Evolutionary conservation across 2,329 filamentous ascomycete species (phyloP).

Genomic region (Neonectria sp.): DNA sequence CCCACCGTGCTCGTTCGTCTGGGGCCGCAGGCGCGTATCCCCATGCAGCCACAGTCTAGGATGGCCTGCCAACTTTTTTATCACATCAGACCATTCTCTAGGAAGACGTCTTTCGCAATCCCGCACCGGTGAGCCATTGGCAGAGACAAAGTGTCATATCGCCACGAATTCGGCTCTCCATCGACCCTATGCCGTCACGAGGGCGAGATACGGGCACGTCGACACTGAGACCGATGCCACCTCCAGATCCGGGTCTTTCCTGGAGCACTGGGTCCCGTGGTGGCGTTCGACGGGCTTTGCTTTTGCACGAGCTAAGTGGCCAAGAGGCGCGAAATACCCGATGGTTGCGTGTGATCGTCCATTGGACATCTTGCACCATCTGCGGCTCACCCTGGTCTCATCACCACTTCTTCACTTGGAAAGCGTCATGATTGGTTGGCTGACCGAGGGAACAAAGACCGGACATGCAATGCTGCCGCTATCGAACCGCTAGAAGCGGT

Average conservation of each 20-base stretch:
- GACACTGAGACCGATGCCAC: conserved; percentile 11
- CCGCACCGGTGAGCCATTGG: conserved; percentile 27
- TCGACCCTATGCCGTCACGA: not conserved
- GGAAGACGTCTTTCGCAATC: conserved; percentile 29
- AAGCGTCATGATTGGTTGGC: conserved; percentile 42
- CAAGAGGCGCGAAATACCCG: conserved; percentile 47
- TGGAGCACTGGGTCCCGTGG: conserved; percentile 26
- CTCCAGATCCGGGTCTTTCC: conserved; percentile 13
- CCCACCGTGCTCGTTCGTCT: conserved; percentile 34
- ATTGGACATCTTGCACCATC: conserved; percentile 47
- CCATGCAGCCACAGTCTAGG: conserved; percentile 45
- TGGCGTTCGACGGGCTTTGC: conserved; percentile 34
- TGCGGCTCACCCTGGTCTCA: conserved; percentile 50
- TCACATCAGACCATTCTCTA: conserved; percentile 45
- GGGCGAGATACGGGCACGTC: conserved; percentile 1
- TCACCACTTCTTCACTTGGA: conserved; percentile 47
- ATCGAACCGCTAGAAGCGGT: conserved; percentile 49
- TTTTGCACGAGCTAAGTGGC: conserved; percentile 44
- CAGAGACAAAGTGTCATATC: conserved; percentile 19
- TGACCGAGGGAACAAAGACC: conserved; percentile 45
- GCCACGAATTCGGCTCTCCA: conserved; percentile 13
- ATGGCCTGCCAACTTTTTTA: conserved; percentile 38
- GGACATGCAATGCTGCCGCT: conserved; percentile 46
- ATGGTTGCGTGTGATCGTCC: conserved; percentile 46
- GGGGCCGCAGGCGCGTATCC: conserved; percentile 38